These are phyloP conservation scores for Fusarium sp. DNA, from an alignment of 2,329 filamentous ascomycete genomes.

Conservation along the genomic window DNA sequence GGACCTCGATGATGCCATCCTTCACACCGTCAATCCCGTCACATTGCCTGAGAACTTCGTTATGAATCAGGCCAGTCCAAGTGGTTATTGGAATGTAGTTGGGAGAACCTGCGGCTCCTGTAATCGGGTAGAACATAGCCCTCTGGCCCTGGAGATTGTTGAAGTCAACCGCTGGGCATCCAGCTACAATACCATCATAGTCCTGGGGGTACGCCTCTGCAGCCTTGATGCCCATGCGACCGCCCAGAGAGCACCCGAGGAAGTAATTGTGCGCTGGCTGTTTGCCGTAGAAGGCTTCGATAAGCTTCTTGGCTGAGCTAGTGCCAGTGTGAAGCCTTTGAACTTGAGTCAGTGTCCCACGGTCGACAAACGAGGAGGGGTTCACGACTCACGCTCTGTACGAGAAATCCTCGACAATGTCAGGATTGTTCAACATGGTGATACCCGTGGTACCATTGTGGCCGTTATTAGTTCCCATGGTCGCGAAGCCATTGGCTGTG, in stretches of 20 bases:
- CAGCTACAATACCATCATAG: slow-evolving; percentile 66
- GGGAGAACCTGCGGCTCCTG: neutral
- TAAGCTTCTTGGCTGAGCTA: slow-evolving; percentile 2
- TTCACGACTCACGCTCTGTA: slow-evolving; percentile 37
- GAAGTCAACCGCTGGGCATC: slow-evolving; percentile 64
- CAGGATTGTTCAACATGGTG: slow-evolving; percentile 53
- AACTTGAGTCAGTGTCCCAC: neutral
- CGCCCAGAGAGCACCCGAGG: slow-evolving; percentile 71
- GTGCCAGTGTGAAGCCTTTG: slow-evolving; percentile 12
- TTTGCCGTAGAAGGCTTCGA: slow-evolving; percentile 60
- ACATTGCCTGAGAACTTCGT: slow-evolving; percentile 65
- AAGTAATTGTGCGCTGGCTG: slow-evolving; percentile 65
- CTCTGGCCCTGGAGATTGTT: slow-evolving; percentile 55
- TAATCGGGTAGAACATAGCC: slow-evolving; percentile 33
- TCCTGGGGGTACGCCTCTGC: slow-evolving; percentile 68
- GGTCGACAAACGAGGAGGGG: rapidly evolving
- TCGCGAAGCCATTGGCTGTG: slow-evolving; percentile 59
- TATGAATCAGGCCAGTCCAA: slow-evolving; percentile 52
- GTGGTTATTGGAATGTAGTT: slow-evolving; percentile 10
- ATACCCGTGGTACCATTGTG: slow-evolving; percentile 59
- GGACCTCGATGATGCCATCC: slow-evolving; percentile 66
- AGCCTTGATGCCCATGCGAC: slow-evolving; percentile 69
- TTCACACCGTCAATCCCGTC: slow-evolving; percentile 64
- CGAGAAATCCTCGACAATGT: slow-evolving; percentile 56
- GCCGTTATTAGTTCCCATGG: slow-evolving; percentile 65